Conservation (phyloP, 495 filamentous ascomycete species). For the Lasiosphaeriaceae sp. region DNA sequence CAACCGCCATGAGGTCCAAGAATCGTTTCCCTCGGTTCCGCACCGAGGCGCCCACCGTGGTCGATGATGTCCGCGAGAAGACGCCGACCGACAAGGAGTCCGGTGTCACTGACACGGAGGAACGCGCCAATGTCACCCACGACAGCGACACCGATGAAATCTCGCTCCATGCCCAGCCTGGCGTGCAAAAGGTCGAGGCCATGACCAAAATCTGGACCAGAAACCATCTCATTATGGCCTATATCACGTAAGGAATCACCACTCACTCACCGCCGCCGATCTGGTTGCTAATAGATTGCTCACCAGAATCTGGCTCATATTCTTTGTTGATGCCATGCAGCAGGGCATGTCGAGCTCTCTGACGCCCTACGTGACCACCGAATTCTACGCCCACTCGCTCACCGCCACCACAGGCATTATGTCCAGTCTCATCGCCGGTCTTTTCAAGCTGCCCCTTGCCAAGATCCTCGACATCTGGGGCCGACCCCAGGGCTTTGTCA, state of each 20-base stretch:
- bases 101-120: background rate
- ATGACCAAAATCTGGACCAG: conserved; percentile 26
- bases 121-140: background rate
- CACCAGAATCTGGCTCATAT: conserved; percentile 49
- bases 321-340: conserved; percentile 48
- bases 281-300: background rate
- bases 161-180: conserved; percentile 18
- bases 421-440: conserved; percentile 56
- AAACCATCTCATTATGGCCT: conserved; percentile 18
- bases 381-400: conserved; percentile 45
- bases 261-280: background rate
- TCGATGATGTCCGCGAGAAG: conserved; percentile 12
- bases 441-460: conserved; percentile 57
- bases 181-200: conserved; percentile 25
- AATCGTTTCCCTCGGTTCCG: background rate
- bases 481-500: conserved; percentile 44
- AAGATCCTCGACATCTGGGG: conserved; percentile 67
- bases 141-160: conserved; percentile 22
- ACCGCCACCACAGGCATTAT: conserved; percentile 47
- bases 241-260: conserved; percentile 20
- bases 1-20: background rate
- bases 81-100: conserved; percentile 21
- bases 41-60: conserved; percentile 5
- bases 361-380: conserved; percentile 44
- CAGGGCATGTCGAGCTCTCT: conserved; percentile 38